These are phyloP conservation scores for Microdochium paspali DNA, from an alignment of 2,329 filamentous ascomycete genomes.

Conservation along the genomic window DNA sequence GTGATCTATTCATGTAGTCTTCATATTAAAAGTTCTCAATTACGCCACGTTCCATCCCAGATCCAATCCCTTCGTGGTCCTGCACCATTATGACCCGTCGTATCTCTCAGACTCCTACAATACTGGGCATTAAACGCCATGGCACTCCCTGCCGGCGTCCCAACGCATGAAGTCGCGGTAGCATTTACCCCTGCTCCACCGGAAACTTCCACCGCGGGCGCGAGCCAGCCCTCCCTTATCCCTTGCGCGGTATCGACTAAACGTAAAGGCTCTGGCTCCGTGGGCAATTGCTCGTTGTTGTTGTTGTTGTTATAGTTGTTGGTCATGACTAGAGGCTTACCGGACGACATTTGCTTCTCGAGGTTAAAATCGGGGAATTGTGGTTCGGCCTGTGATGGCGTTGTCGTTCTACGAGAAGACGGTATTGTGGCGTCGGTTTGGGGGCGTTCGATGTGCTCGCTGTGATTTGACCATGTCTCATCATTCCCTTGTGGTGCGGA, in stretches of 20 bases:
- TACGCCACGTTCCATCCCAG: not conserved
- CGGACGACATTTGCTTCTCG: slow-evolving; percentile 3
- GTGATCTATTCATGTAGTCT: not conserved
- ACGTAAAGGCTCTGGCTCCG: not conserved
- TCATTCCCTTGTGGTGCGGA: not conserved
- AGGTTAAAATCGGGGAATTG: slow-evolving; percentile 2
- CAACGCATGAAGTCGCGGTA: not conserved
- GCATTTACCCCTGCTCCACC: not conserved
- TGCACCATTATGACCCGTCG: not conserved
- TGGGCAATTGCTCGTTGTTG: not conserved
- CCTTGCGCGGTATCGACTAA: not conserved
- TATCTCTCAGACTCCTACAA: not conserved
- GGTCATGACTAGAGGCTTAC: not conserved
- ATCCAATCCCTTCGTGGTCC: not conserved
- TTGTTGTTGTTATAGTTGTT: too few species aligned
- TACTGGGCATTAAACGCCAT: not conserved
- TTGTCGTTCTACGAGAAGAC: too few species aligned
- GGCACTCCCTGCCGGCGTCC: not conserved
- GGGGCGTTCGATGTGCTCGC: too few species aligned
- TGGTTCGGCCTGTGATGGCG: not conserved
- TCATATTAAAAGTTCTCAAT: not conserved
- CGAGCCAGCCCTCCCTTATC: not conserved
- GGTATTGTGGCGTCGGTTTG: too few species aligned
- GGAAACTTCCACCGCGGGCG: not conserved
- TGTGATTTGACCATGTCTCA: too few species aligned